phyloP scores from a whole-genome alignment of 2,329 filamentous ascomycete species.

The Geoglossum cookeanum region DNA sequence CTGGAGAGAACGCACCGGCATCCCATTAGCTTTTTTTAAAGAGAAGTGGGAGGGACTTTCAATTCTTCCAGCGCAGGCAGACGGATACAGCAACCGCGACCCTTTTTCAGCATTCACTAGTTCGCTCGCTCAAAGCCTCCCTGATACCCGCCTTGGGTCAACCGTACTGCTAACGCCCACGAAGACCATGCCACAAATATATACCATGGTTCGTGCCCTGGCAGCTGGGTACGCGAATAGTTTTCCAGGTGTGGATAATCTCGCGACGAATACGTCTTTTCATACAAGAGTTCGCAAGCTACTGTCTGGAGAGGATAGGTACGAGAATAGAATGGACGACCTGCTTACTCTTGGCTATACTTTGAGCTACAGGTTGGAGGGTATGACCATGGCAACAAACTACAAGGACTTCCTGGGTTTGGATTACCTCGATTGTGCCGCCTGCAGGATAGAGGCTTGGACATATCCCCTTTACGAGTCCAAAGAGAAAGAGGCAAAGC shows the following conservation, averaged over 20 bases:
- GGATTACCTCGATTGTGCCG: neutral
- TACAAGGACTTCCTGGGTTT: neutral
- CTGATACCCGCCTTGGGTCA: neutral
- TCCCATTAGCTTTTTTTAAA: slow-evolving; percentile 8
- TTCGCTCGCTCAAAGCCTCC: neutral
- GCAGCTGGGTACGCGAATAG: neutral
- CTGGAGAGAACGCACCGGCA: slow-evolving; percentile 7
- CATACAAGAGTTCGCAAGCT: neutral
- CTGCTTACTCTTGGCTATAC: neutral
- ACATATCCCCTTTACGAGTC: neutral
- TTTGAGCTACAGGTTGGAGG: neutral
- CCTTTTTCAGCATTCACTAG: neutral
- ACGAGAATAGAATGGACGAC: neutral
- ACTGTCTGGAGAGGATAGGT: neutral
- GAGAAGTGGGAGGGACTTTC: slow-evolving; percentile 7
- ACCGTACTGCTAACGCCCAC: neutral
- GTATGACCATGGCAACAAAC: neutral
- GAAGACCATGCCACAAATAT: neutral
- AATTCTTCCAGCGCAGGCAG: neutral
- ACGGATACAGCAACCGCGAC: neutral
- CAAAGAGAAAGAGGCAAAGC: neutral
- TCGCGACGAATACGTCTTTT: neutral
- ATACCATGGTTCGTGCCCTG: neutral
- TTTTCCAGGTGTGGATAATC: neutral
- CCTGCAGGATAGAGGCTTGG: neutral